Evolutionary conservation across 2,329 filamentous ascomycete species (phyloP), one percentile per base, ranked within the genome.

Genomic region (Chalaropsis ovoidea): DNA sequence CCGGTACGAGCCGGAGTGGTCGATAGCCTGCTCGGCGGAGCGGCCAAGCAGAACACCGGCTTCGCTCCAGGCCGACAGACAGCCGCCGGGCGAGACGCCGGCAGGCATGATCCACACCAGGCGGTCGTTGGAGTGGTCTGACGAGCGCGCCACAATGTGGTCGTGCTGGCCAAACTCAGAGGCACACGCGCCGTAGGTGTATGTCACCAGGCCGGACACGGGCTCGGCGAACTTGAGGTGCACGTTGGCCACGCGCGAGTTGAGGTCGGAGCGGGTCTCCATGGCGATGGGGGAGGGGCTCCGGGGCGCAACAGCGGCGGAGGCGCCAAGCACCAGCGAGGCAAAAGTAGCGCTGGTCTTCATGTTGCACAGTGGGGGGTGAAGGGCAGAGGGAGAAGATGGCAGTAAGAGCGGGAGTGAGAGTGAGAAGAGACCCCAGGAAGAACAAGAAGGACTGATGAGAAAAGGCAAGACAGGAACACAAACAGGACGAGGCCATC

Each of bases 41-140:
- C 77, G 22, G 76, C 68, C 2, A 76, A 71, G 1, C 15, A 64
- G 62, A 4, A 67, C 19, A 11, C 73, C 74, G 0, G 69, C 24
- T 0, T 70, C 67, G 47, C 70, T 70, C 76, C 75, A 78, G 3
- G 76, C 77, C 1, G 76, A 77, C 54, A 78, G 72, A 69, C 77
- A 78, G 11, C 75, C 75, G 11, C 72, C 72, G 4, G 72, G 72
- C 72, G 73, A 43, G 47, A 65, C 68, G 39, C 67, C 68, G 35
- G 64, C 47, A 7, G 70, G 70, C 56, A 71, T 70, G 2, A 68
- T 49, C 70, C 70, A 71, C 31, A 71, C 69, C 22, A 71, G 66
- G 24, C 70, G 70, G 54, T 71, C 70, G 13, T 41, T 56, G 39
- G 67, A 62, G 60, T 68, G 62, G 41, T 70, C 74, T 64, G 66